These are phyloP conservation scores for Grifola frondosa DNA, from an alignment of 1,284 basidiomycete genomes.

Conservation along the genomic window DNA sequence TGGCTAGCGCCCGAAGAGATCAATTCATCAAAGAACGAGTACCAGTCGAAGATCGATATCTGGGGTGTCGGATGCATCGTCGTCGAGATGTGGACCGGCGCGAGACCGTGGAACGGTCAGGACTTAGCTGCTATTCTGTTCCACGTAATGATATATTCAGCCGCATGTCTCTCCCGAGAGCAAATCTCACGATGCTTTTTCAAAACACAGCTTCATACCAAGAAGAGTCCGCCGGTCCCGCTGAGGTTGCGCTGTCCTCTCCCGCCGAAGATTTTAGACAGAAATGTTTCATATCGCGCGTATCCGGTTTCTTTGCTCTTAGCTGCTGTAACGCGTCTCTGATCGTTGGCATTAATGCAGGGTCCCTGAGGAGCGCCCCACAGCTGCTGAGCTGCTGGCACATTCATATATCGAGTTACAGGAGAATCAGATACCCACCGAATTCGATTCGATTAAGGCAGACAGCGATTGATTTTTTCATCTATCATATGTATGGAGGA, in stretches of 20 bases:
- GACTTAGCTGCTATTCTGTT: slow-evolving; percentile 93
- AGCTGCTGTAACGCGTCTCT: neutral
- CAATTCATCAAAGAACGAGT: slow-evolving; percentile 79
- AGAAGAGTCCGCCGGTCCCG: slow-evolving; percentile 84
- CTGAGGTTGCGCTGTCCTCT: slow-evolving; percentile 72
- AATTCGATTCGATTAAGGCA: no score
- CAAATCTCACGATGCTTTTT: neutral
- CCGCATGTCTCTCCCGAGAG: neutral
- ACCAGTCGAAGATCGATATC: slow-evolving; percentile 97
- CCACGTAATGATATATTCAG: slow-evolving; percentile 56
- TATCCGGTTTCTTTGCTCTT: slow-evolving; percentile 10
- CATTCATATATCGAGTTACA: slow-evolving; percentile 85
- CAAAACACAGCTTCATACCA: slow-evolving; percentile 67
- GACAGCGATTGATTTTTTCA: no score
- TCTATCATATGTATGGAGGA: no score
- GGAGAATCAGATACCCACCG: no score
- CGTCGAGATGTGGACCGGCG: slow-evolving; percentile 97
- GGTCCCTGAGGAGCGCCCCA: slow-evolving; percentile 85
- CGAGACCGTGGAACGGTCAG: slow-evolving; percentile 89
- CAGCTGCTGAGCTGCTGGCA: slow-evolving; percentile 76
- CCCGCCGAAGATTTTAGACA: slow-evolving; percentile 85
- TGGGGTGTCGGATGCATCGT: slow-evolving; percentile 98
- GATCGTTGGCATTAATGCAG: slow-evolving; percentile 44
- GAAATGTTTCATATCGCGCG: slow-evolving; percentile 88
- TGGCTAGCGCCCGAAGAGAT: slow-evolving; percentile 99